A percentile compares a stretch with the other conserved stretches of the same genome.
Conservation (phyloP, 2,329 filamentous ascomycete genomes). For the Arthrobotrys entomopaga region DNA sequence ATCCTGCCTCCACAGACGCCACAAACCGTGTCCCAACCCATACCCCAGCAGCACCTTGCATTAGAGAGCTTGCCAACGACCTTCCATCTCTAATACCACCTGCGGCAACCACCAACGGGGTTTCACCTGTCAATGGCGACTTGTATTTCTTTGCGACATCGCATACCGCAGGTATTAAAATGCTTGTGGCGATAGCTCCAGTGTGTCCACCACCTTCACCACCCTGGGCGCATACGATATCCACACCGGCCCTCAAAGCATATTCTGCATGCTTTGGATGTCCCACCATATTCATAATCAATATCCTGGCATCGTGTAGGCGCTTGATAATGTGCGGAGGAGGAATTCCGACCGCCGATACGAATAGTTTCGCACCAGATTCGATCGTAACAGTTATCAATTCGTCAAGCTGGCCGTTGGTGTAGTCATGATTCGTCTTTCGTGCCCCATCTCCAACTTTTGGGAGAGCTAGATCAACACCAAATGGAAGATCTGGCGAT, state of each 20-base stretch:
- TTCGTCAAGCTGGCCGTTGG: slow-evolving; percentile 84
- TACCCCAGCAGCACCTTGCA: slow-evolving; percentile 86
- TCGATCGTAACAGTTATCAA: slow-evolving; percentile 86
- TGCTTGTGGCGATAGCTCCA: slow-evolving; percentile 71
- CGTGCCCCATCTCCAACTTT: slow-evolving; percentile 85
- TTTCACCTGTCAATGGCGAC: slow-evolving; percentile 75
- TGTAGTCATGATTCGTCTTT: slow-evolving; percentile 96
- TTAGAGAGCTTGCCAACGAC: slow-evolving; percentile 80
- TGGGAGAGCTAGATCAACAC: slow-evolving; percentile 88
- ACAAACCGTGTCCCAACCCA: slow-evolving; percentile 97
- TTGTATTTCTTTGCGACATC: slow-evolving; percentile 80
- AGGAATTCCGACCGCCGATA: slow-evolving; percentile 87
- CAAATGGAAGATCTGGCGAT: slow-evolving; percentile 79
- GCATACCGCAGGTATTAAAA: slow-evolving; percentile 86
- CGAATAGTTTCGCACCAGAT: slow-evolving; percentile 85
- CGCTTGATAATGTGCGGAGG: slow-evolving; percentile 76
- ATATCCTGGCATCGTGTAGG: slow-evolving; percentile 80
- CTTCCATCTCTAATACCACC: slow-evolving; percentile 87
- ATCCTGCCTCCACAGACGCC: slow-evolving; percentile 81
- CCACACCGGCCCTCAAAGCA: slow-evolving; percentile 84
- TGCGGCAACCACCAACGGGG: slow-evolving; percentile 85
- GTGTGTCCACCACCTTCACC: slow-evolving; percentile 95
- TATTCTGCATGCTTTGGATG: slow-evolving; percentile 91
- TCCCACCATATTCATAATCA: slow-evolving; percentile 98
- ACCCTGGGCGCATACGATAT: slow-evolving; percentile 91